Evolutionary conservation across 805 yeast genomes (phyloP).

Genomic region (Spathaspora arborariae): DNA sequence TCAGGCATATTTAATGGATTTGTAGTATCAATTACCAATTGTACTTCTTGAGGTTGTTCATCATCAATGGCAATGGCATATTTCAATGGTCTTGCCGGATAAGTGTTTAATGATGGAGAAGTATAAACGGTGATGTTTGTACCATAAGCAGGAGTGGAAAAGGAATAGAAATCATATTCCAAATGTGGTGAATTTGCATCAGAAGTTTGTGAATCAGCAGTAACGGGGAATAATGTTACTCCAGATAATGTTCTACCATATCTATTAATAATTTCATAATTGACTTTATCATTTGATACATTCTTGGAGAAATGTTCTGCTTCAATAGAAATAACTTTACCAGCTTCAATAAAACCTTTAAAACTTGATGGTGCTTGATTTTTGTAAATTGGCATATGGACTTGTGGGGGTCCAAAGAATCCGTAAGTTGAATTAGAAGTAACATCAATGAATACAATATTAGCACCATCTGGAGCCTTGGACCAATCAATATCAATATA

Average conservation of each 20-base stretch:
- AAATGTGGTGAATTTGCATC: constrained; percentile 10
- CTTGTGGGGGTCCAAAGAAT: constrained; percentile 9
- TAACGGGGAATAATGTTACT: constrained; percentile 13
- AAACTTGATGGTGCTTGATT: constrained; percentile 8
- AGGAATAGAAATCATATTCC: constrained; percentile 14
- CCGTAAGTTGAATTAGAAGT: constrained; percentile 9
- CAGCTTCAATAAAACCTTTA: constrained; percentile 14
- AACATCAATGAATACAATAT: constrained; percentile 11
- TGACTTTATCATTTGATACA: constrained; percentile 9
- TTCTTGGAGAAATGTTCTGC: constrained; percentile 12
- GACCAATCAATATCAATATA: constrained; percentile 15
- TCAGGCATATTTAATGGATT: constrained; percentile 12
- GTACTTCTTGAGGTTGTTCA: constrained; percentile 14
- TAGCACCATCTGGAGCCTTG: constrained; percentile 11
- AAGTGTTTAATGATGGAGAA: constrained; percentile 18
- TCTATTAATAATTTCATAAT: constrained; percentile 9
- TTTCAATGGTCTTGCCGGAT: constrained; percentile 15
- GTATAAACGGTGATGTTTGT: constrained; percentile 13
- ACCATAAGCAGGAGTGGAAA: constrained; percentile 10
- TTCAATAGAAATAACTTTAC: constrained; percentile 13
- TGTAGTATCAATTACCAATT: constrained; percentile 13
- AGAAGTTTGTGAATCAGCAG: constrained; percentile 12
- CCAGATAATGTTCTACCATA: constrained; percentile 15
- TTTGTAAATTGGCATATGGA: constrained; percentile 12
- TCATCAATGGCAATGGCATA: constrained; percentile 22